Evolutionary conservation across 805 yeast genomes (phyloP), one percentile per base, ranked within the genome.

Genomic region (Yamadazyma endophytica): DNA sequence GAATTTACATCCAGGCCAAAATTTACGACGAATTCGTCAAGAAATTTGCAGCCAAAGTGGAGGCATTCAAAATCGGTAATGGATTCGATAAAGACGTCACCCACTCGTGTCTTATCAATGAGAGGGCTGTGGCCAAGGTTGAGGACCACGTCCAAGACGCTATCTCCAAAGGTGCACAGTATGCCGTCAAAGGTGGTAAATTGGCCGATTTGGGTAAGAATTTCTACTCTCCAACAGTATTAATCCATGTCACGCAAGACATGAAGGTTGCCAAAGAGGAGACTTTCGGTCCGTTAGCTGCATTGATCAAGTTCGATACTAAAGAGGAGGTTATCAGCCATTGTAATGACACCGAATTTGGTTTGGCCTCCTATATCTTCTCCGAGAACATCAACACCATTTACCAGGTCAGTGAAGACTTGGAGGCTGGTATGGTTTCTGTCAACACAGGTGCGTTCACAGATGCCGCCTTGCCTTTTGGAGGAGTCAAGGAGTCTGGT

Each of bases 401-500:
- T 14, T 72, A 68, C 56, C 58, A 67, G 13, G 70, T 77, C 39
- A 60, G 77, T 9, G 80, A 75, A 47, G 73, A 67, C 16, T 55
- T 78, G 40, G 83, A 78, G 50, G 47, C 69, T n/a, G 84, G 84
- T 24, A 77, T 75, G 80, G 81, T 77, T 14, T 64, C 78, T 24
- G 75, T 77, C 26, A 78, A 77, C 54, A 71, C 76, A 6, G 80
- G 80, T 32, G 44, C 72, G 3, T 72, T 75, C 50, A 68, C 79
- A 5, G 80, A 75, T 40, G 65, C 70, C 19, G 68, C 81, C n/a
- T 50, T 78, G 39, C 84, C 85, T 26, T 79, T 79, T 48, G 94
- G 94, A 14, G 94, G 94, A 31, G 69, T 83, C 28, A 81, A 81
- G 49, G 75, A 80, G 56, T 77, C 85, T 21, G 94, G 90, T 1